Evolutionary conservation across 2,329 filamentous ascomycete species (phyloP).

Genomic region (Hymenoscyphus fraxineus): DNA sequence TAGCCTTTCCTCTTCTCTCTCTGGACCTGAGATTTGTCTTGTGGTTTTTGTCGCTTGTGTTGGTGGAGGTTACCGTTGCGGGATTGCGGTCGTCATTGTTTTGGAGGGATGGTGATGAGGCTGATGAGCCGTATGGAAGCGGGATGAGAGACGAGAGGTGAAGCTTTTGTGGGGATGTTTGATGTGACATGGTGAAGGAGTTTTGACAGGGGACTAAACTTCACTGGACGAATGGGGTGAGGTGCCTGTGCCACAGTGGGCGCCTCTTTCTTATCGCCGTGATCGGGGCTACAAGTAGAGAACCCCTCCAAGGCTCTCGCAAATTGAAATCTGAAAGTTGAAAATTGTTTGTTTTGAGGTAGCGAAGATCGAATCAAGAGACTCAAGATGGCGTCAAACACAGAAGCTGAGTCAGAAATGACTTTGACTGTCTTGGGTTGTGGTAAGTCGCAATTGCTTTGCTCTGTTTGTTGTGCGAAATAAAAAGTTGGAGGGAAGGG

Average conservation of each 20-base stretch:
- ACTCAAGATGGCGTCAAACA: conserved; percentile 18
- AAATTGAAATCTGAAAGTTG: not conserved
- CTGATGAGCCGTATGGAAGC: not conserved
- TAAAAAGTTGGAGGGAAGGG: not conserved
- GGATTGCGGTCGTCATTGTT: not conserved
- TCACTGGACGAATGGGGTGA: not conserved
- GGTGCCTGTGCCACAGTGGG: not conserved
- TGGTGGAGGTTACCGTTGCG: not conserved
- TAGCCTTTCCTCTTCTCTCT: conserved; percentile 5
- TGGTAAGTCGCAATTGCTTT: conserved; percentile 50
- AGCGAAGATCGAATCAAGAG: too few relatives aligned
- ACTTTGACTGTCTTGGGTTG: conserved; percentile 80
- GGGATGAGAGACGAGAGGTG: not conserved
- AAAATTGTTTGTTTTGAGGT: not conserved
- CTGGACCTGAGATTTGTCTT: conserved; percentile 9
- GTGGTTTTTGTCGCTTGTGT: not conserved
- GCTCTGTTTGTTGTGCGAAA: not conserved
- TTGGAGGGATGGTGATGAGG: not conserved
- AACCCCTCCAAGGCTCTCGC: not conserved
- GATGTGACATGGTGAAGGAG: not conserved
- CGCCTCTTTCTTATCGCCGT: not conserved
- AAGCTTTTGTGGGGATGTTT: not conserved
- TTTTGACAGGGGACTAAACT: not conserved
- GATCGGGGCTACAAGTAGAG: not conserved
- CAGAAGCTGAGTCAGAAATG: conserved; percentile 41